Conservation (phyloP, 352 stramenopile species). For the Pythium monospermum region DNA sequence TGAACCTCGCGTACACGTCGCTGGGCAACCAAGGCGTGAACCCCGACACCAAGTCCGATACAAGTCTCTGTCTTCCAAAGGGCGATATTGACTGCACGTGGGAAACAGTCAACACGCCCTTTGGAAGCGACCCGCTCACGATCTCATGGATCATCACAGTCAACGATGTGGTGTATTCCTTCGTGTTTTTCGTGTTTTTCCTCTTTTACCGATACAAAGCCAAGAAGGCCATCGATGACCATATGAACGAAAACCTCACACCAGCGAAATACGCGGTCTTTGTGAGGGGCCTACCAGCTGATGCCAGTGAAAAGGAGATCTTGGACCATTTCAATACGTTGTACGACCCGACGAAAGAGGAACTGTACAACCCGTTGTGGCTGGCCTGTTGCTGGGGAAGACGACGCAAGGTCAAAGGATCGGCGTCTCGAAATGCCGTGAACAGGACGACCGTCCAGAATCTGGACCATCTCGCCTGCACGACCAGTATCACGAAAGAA, state of each 20-base stretch:
- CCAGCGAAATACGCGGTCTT: constrained; percentile 79
- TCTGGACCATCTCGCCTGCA: constrained; percentile 53
- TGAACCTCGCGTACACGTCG: constrained; percentile 67
- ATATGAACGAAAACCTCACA: constrained; percentile 74
- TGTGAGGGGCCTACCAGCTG: constrained; percentile 56
- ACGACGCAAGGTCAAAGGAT: constrained; percentile 41
- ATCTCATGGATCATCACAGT: constrained; percentile 75
- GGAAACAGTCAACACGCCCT: constrained; percentile 60
- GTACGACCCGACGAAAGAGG: constrained; percentile 69
- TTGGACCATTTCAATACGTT: constrained; percentile 67
- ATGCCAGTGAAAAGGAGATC: constrained; percentile 64
- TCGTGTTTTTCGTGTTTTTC: constrained; percentile 65
- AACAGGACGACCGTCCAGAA: constrained; percentile 56
- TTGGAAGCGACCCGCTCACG: constrained; percentile 44
- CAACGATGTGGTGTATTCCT: constrained; percentile 54
- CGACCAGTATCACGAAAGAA: constrained; percentile 32
- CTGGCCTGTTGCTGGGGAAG: constrained; percentile 60
- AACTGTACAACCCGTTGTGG: constrained; percentile 58
- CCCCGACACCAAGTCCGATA: constrained; percentile 40
- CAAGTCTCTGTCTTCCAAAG: constrained; percentile 34
- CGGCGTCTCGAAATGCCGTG: constrained; percentile 29
- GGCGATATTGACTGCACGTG: constrained; percentile 72
- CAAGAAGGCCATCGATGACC: constrained; percentile 44
- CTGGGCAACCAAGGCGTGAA: constrained; percentile 78
- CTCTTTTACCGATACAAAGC: constrained; percentile 44